Evolutionary conservation across 2,329 filamentous ascomycete species (phyloP), one percentile per base, ranked within the genome.

Genomic region (Domatiomyces globalis): DNA sequence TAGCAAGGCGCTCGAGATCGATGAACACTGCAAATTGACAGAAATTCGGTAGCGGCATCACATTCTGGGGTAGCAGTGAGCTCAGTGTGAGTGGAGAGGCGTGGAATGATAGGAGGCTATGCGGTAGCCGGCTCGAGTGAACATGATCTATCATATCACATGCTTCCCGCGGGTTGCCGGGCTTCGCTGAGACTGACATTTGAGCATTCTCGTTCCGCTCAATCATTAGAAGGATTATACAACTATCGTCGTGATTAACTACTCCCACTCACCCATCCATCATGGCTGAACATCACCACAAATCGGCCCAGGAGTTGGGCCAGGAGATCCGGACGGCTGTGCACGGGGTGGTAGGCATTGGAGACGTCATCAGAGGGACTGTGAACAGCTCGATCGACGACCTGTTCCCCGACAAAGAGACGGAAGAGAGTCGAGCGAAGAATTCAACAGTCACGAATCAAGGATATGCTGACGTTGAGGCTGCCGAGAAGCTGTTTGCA

Each of bases 381-480:
- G 51, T 58, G 44, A 57, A 56, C 25, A 50, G 54, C 25, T 50
- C 48, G 9, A 45, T 58, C 25, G 55, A 57, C 42, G 52, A 49
- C 6, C 51, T 54, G 2, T 58, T 58, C 43, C 42, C 54, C 43
- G 53, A 57, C 17, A 49, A 39, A 17, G 43, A 54, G 33, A 54
- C 54, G 25, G 49, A 55, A 42, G 33, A 39, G 33, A 39, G 33
- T 39, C 33, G 33, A 10, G 33, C 49, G 25, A 49, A 47, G 43
- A 54, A 58, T 25, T 45, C 47, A 29, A 43, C 51, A 9, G 29
- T 57, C 51, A 54, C 54, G 29, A 52, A 55, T 17, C 54, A 56
- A 43, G 56, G 53, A 27, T 45, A 54, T 4, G 49, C 51, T n/a
- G 46, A 57, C 7, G 46, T 55, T 43, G 29, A 48, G 17, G 44